Percentiles rank a stretch among this genome's conserved stretches.
Evolutionary conservation across 75 land plant species (phyloP).

Genomic region (Pinus tabuliformis): DNA sequence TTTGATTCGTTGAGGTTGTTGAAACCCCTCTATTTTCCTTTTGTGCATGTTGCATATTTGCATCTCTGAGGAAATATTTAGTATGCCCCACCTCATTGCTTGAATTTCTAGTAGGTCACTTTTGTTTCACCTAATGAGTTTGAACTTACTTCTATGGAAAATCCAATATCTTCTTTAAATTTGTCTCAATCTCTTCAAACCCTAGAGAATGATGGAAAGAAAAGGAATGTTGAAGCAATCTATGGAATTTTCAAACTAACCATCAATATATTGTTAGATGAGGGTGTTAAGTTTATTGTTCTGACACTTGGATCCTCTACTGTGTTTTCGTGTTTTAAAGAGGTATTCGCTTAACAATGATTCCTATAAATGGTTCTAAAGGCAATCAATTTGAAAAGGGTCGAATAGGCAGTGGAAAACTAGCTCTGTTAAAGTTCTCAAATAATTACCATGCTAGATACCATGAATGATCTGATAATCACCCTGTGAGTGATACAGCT

Average conservation of each 20-base stretch:
- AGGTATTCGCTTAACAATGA: too few relatives aligned
- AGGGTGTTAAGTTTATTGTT: constrained; percentile 43
- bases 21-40: background rate
- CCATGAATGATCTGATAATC: too few relatives aligned
- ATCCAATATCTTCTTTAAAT: constrained; percentile 41
- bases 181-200: constrained; percentile 14
- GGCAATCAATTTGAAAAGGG: too few relatives aligned
- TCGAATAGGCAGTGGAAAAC: too few relatives aligned
- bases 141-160: constrained; percentile 89
- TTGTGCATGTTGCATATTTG: background rate
- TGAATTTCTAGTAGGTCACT: constrained; percentile 44
- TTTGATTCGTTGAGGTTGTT: background rate
- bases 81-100: background rate
- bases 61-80: background rate
- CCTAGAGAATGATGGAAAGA: background rate
- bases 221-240: constrained; percentile 23
- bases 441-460: too few relatives aligned
- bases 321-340: too few relatives aligned
- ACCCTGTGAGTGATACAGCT: too few relatives aligned
- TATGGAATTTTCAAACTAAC: constrained; percentile 44
- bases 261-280: constrained; percentile 23
- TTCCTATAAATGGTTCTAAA: too few relatives aligned
- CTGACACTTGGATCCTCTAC: too few relatives aligned
- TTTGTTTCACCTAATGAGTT: constrained; percentile 82
- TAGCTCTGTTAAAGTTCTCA: too few relatives aligned